These are phyloP conservation scores for Lepidium africanum DNA, from an alignment of 345 rosid genomes.

Conservation along the genomic window DNA sequence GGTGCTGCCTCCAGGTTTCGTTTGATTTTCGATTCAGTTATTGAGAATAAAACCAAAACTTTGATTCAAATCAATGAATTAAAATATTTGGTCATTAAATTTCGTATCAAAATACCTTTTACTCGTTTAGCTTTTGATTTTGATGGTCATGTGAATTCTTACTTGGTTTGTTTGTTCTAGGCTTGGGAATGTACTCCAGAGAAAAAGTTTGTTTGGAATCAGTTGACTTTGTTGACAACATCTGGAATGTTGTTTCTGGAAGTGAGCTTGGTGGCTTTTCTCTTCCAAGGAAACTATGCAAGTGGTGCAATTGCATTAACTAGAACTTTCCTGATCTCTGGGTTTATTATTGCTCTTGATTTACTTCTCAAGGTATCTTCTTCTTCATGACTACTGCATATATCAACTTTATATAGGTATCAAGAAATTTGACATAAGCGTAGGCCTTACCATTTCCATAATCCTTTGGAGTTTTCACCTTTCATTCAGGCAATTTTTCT, in stretches of 20 bases:
- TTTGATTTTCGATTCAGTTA: neutral
- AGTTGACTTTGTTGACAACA: conserved; percentile 65
- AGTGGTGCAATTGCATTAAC: conserved; percentile 73
- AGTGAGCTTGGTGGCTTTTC: conserved; percentile 91
- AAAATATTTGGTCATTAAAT: neutral
- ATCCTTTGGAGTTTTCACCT: neutral
- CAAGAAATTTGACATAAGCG: neutral
- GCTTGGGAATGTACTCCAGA: conserved; percentile 82
- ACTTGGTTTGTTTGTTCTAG: conserved; percentile 26
- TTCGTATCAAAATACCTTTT: neutral
- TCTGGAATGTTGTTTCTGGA: conserved; percentile 93
- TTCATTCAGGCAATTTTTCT: conserved; percentile 58
- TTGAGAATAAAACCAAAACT: neutral
- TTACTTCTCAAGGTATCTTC: conserved; percentile 69
- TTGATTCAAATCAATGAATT: neutral
- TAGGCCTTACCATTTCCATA: neutral
- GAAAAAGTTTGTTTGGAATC: conserved; percentile 76
- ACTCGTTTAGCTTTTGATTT: neutral
- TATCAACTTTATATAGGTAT: neutral
- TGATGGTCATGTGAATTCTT: neutral
- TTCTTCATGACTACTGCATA: neutral
- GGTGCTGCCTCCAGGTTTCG: conserved; percentile 79
- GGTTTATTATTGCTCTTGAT: conserved; percentile 67
- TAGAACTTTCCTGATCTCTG: conserved; percentile 69
- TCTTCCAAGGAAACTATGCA: conserved; percentile 80